phyloP scores from a whole-genome alignment of 495 filamentous ascomycete genomes.

The Articulospora tetracladia region DNA sequence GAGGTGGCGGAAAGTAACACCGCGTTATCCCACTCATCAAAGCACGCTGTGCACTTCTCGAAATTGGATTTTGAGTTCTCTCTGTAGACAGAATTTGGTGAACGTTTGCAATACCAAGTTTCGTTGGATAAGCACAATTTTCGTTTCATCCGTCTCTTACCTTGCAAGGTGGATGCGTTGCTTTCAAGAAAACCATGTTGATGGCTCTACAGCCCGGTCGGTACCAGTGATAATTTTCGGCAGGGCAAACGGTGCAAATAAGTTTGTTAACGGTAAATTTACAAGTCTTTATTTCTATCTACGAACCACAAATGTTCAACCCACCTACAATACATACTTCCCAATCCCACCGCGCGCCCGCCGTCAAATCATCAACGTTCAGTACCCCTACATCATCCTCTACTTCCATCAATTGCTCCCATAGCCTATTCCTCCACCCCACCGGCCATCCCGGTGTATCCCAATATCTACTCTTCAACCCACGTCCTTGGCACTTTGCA shows the following conservation, averaged over 20 bases:
- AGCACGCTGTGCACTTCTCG: no score
- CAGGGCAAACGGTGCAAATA: not conserved
- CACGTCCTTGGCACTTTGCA: conserved; percentile 2
- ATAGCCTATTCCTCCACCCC: conserved; percentile 8
- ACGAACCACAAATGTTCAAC: not conserved
- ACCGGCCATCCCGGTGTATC: conserved; percentile 16
- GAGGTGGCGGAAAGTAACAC: no score
- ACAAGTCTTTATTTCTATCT: no score
- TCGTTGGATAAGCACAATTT: no score
- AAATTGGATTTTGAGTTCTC: no score
- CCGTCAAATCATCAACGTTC: conserved; percentile 15
- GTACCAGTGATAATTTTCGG: not conserved
- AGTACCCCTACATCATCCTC: conserved; percentile 2
- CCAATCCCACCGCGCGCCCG: conserved; percentile 11
- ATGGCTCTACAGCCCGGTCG: not conserved
- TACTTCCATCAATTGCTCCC: conserved; percentile 5
- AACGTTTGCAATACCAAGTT: no score
- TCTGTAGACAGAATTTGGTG: no score
- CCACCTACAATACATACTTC: conserved; percentile 1
- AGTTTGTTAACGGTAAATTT: not conserved
- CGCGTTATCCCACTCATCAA: no score
- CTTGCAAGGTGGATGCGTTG: not conserved
- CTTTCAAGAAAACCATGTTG: not conserved
- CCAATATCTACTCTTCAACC: conserved; percentile 18
- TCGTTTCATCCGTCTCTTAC: no score